phyloP scores from a whole-genome alignment of 768 basidiomycete genomes.

The Serendipita sp. region DNA sequence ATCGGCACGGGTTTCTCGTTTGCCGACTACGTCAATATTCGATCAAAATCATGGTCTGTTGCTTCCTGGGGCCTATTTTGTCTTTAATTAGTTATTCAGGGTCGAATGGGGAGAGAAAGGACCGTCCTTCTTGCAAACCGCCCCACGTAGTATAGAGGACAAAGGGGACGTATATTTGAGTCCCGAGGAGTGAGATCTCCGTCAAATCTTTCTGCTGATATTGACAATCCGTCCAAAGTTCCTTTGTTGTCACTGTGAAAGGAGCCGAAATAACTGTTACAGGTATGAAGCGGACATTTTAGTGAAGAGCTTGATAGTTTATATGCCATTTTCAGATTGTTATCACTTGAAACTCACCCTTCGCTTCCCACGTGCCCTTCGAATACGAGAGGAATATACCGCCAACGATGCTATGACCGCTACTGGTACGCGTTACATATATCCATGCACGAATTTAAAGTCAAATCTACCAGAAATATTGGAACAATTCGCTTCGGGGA shows the following conservation, averaged over 20 bases:
- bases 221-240: constrained; percentile 29
- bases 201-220: not conserved
- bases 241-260: constrained; percentile 86
- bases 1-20: constrained; percentile 82
- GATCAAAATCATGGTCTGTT: constrained; percentile 44
- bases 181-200: constrained; percentile 55
- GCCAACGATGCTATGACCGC: constrained; percentile 59
- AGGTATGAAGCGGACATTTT: constrained; percentile 26
- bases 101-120: constrained; percentile 59
- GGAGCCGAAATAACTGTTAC: constrained; percentile 76
- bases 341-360: constrained; percentile 80
- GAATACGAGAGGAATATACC: constrained; percentile 62
- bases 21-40: constrained; percentile 74
- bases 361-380: constrained; percentile 79
- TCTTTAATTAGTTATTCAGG: constrained; percentile 14
- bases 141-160: constrained; percentile 51
- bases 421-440: constrained; percentile 28
- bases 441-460: not conserved
- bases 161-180: constrained; percentile 84
- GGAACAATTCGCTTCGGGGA: constrained; percentile 42
- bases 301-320: not conserved
- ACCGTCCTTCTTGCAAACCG: constrained; percentile 50
- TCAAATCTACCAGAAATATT: constrained; percentile 30
- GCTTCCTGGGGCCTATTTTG: no score
- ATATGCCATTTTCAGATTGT: constrained; percentile 33